Base-by-base conservation (phyloP, 2,329 filamentous ascomycete species). In the Fusarium cicatricum region DNA sequence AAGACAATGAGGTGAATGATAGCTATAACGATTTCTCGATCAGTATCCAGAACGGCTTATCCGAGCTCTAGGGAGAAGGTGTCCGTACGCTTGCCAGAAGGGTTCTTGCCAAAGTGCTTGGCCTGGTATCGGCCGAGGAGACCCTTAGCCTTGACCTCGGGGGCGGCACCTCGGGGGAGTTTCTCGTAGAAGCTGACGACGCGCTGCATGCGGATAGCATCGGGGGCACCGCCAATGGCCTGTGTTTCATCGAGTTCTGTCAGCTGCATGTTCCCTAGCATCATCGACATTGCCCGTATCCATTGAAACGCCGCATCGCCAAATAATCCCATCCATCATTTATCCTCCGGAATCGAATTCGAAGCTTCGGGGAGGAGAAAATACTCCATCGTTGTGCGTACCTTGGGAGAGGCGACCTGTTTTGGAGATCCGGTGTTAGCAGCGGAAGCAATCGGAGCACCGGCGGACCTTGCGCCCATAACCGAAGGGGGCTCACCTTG, bases 101-200 rank as follows among this genome's bases (percentile, higher is more conserved):
- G 79, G 77, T 97, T 97, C 85, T 97, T 94, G 81, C 93, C 93
- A 76, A 99, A 97, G 86, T 99, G 93, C 78, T 86, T 87, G 70
- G 85, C 86, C 78, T 95, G 91, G 85, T 99, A 99, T 79, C 91
- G 86, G 73, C 89, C 90, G 72, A 97, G 80, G 60, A 96, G 82
- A 70, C 95, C 94, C 74, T 87, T 90, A 67, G 90, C 79, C 85
- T 96, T 87, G 70, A 86, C 78, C 78, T 92, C 88, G 72, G 95
- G 93, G 72, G 93, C 93, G 69, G 91, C 79, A 71, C 95, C 96
- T 74, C 93, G 92, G 75, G 96, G 95, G 57, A 99, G 92, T 80
- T 94, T 96, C 84, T 96, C 92, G 86, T 99, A 99, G 86, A 99
- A 98, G 82, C 86, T 91, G 78, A 98, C 94, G 71, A 99, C 92